Evolutionary conservation across 352 stramenopile genomes (phyloP), one percentile per base, ranked within the genome.

Genomic region (Pythium graminicola): DNA sequence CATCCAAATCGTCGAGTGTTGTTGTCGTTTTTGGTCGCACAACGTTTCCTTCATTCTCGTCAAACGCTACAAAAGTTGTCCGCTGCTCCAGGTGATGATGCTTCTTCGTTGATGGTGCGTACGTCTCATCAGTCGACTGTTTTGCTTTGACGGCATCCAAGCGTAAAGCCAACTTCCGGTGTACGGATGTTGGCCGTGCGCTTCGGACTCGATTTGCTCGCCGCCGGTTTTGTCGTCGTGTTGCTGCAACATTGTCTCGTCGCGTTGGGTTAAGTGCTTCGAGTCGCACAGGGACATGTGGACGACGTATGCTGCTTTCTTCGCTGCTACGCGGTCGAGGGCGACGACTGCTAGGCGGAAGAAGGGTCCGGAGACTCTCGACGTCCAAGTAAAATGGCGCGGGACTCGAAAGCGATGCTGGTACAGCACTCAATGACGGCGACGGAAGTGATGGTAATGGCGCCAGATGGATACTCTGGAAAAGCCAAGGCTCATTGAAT

Each of bases 381-480:
- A 77, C 60, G 19, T 89, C 74, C 42, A 89, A 56, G 63, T 85
- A 87, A 38, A 89, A 89, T 16, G 77, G 57, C n/a, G 66, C 50
- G 4, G 50, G 64, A 45, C 42, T 58, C 29, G 42, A 20, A 26
- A 48, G 23, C 22, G 35, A 44, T 13, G 43, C 24, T 17, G 36
- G 40, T 19, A 47, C 9, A 13, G 17, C 6, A 7, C 19, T 22
- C 26, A 22, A 23, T 1, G 26, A 16, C 10, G 52, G 23, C 6
- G 42, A 23, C 20, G 44, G 51, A 0, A 65, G 28, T 2, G 42
- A 32, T 6, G 44, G 53, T 27, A 54, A 16, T 13, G 41, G 17
- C 2, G 48, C 39, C 5, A 20, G 4, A 46, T 68, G 74, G 38
- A 76, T 58, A 45, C 75, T 89, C 48, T 86, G 78, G 65, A 86